Conservation (phyloP, 106 monocot species). For the Amphibolis antarctica region DNA sequence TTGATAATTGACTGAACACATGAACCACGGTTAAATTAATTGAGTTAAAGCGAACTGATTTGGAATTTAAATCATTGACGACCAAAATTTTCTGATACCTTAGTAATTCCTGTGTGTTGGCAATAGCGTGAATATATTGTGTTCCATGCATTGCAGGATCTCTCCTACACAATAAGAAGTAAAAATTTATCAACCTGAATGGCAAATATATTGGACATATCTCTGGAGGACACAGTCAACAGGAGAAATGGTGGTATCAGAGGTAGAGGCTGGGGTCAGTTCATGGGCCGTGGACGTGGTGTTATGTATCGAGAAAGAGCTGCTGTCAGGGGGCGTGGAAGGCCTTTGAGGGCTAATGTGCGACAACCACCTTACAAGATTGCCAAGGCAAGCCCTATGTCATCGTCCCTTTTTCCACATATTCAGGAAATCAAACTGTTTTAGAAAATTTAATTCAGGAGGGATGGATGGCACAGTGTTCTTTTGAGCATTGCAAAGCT, state of each 20-base stretch:
- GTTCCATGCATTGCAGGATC: too few species aligned
- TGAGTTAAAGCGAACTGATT: too few species aligned
- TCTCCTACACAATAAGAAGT: not conserved
- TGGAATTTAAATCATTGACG: too few species aligned
- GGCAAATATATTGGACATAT: slow-evolving; percentile 37
- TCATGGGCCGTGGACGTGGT: slow-evolving; percentile 33
- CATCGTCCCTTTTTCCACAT: slow-evolving; percentile 47
- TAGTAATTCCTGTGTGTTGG: too few species aligned
- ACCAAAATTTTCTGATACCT: too few species aligned
- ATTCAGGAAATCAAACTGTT: slow-evolving; percentile 34
- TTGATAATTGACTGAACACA: too few species aligned
- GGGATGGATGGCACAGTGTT: slow-evolving; percentile 13
- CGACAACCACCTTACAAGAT: slow-evolving; percentile 58
- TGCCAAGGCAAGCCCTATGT: slow-evolving; percentile 88
- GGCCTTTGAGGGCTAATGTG: slow-evolving; percentile 53
- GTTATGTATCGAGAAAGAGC: slow-evolving; percentile 49
- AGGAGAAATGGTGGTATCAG: slow-evolving; percentile 35
- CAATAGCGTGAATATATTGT: too few species aligned
- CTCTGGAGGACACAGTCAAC: slow-evolving; percentile 50
- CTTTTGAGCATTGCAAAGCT: slow-evolving; percentile 14
- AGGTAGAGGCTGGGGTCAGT: slow-evolving; percentile 40
- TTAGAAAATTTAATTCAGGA: slow-evolving; percentile 14
- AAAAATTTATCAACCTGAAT: slow-evolving; percentile 4
- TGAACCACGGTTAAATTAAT: too few species aligned
- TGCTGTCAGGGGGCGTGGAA: slow-evolving; percentile 39